Evolutionary conservation across 306 rosid genomes (phyloP).

Genomic region (Cyamopsis tetragonoloba): DNA sequence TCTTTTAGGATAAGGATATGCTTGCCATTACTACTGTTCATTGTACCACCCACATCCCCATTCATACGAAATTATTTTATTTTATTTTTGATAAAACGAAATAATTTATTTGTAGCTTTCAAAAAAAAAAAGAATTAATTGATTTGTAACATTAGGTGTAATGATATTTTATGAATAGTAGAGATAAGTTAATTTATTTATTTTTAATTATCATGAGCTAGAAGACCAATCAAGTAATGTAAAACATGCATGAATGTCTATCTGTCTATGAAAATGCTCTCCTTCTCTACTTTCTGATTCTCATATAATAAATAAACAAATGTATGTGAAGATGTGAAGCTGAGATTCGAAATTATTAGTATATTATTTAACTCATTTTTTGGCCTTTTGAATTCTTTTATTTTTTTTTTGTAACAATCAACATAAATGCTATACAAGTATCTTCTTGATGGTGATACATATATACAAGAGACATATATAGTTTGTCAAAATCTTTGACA

Average conservation of each 20-base stretch:
- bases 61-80: too few relatives aligned
- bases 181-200: too few relatives aligned
- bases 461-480: not conserved
- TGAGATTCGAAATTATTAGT: not conserved
- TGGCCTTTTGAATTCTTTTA: not conserved
- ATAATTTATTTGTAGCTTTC: too few relatives aligned
- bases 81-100: too few relatives aligned
- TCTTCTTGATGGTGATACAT: not conserved
- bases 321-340: not conserved
- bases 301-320: not conserved
- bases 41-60: too few relatives aligned
- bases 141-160: too few relatives aligned
- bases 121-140: too few relatives aligned
- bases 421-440: not conserved
- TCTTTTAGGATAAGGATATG: too few relatives aligned
- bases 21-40: too few relatives aligned
- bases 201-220: too few relatives aligned
- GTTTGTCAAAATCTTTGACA: conserved; percentile 14
- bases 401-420: not conserved
- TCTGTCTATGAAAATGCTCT: not conserved
- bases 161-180: too few relatives aligned
- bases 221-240: too few relatives aligned
- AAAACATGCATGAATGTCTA: not conserved
- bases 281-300: not conserved
- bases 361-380: not conserved